Conservation (phyloP, 345 rosid species). For the Brassica juncea region DNA sequence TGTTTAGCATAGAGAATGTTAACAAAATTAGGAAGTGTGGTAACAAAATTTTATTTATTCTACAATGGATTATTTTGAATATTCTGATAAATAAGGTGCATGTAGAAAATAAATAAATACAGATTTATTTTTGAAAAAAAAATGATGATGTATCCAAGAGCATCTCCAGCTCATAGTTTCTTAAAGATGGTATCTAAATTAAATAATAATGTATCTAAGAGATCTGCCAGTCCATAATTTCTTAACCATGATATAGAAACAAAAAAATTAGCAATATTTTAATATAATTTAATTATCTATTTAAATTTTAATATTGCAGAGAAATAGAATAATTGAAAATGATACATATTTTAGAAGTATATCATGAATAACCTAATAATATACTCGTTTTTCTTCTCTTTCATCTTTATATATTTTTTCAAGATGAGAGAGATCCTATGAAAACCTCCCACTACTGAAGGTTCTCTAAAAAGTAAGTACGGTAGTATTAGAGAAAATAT, state of each 20-base stretch:
- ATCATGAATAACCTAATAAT: background rate
- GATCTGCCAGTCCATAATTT: background rate
- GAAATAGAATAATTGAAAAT: background rate
- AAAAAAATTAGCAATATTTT: background rate
- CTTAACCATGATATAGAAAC: background rate
- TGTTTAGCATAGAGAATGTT: background rate
- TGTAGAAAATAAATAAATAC: background rate
- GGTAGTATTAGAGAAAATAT: background rate
- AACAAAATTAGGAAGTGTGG: background rate
- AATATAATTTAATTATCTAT: background rate
- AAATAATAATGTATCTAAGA: background rate
- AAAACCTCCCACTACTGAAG: background rate
- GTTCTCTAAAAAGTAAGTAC: background rate
- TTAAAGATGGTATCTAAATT: background rate
- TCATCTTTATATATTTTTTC: background rate
- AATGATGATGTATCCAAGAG: background rate
- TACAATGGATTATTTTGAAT: background rate
- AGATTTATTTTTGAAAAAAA: background rate
- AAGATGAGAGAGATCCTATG: background rate
- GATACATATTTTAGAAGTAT: background rate
- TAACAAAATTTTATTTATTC: no score
- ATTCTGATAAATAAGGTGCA: background rate
- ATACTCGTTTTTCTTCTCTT: background rate
- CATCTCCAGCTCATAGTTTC: background rate
- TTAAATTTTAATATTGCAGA: background rate